Percentiles rank a stretch among this genome's conserved stretches.
Conservation (phyloP, 148 eudicot species). For the Fagopyrum homotropicum region DNA sequence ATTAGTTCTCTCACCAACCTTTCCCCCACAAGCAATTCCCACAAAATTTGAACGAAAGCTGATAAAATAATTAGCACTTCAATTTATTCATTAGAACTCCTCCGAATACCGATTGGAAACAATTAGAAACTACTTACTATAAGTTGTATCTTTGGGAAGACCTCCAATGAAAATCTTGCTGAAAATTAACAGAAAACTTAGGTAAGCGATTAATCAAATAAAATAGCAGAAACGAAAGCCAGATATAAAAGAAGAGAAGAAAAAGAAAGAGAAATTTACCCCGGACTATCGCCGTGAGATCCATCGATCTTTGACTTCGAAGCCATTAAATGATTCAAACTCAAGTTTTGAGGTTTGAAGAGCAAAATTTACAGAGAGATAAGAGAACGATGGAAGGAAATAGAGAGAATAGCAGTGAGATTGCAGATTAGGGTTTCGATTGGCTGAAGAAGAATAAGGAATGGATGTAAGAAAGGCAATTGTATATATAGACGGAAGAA, state of each 20-base stretch:
- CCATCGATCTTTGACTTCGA: constrained; percentile 27
- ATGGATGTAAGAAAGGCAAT: background rate
- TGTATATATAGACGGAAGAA: background rate
- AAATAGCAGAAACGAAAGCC: background rate
- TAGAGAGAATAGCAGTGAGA: background rate
- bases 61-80: background rate
- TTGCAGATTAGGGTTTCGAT: constrained; percentile 7
- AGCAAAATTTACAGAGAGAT: background rate
- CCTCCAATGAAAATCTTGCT: constrained; percentile 81
- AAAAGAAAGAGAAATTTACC: constrained; percentile 18
- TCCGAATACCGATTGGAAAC: background rate
- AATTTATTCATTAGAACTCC: background rate
- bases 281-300: constrained; percentile 47
- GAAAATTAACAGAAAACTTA: constrained; percentile 12
- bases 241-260: background rate
- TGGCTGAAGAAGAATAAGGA: background rate
- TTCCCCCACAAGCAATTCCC: background rate
- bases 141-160: constrained; percentile 49
- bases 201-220: background rate
- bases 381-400: background rate
- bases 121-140: constrained; percentile 20
- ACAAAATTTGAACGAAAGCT: background rate
- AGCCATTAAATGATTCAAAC: constrained; percentile 19
- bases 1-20: background rate
- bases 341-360: background rate